These are phyloP conservation scores for Stephanodiscus triporus DNA, from an alignment of 108 stramenopile species.

Conservation along the genomic window DNA sequence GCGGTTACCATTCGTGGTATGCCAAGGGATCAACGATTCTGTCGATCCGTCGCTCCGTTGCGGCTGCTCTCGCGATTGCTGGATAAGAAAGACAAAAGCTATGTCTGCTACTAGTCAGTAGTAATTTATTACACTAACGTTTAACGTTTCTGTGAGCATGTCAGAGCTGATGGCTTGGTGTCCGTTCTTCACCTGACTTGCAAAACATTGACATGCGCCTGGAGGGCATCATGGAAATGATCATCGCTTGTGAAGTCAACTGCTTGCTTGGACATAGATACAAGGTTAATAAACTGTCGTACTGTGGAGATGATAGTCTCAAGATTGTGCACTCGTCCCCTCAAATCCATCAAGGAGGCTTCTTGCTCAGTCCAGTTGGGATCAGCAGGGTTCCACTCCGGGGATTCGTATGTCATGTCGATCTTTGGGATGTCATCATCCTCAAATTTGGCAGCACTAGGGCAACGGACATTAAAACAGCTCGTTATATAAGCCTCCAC, in stretches of 20 bases:
- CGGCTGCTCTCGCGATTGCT: no score
- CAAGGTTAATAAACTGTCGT: slow-evolving; percentile 4
- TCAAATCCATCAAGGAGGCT: neutral
- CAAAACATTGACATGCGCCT: no score
- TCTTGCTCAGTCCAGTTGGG: slow-evolving; percentile 2
- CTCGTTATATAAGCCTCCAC: no score
- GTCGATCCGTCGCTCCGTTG: no score
- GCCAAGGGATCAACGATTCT: no score
- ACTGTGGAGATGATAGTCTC: neutral
- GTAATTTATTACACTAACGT: no score
- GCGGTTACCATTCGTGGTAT: no score
- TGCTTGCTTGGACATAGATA: neutral
- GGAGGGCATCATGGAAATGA: no score
- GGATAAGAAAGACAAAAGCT: no score
- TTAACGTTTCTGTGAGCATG: no score
- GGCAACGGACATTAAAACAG: slow-evolving; percentile 10
- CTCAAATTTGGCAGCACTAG: slow-evolving; percentile 14
- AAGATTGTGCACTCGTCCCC: neutral
- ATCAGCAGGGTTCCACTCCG: slow-evolving; percentile 17
- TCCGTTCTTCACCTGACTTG: neutral
- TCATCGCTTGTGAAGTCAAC: no score
- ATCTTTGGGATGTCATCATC: slow-evolving; percentile 6
- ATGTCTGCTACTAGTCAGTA: no score
- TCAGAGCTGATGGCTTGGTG: neutral
- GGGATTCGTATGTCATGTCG: slow-evolving; percentile 18